A percentile compares a stretch with the other conserved stretches of the same genome.
These are phyloP conservation scores for Xylona heveae DNA, from an alignment of 495 filamentous ascomycete species.

Conservation along the genomic window DNA sequence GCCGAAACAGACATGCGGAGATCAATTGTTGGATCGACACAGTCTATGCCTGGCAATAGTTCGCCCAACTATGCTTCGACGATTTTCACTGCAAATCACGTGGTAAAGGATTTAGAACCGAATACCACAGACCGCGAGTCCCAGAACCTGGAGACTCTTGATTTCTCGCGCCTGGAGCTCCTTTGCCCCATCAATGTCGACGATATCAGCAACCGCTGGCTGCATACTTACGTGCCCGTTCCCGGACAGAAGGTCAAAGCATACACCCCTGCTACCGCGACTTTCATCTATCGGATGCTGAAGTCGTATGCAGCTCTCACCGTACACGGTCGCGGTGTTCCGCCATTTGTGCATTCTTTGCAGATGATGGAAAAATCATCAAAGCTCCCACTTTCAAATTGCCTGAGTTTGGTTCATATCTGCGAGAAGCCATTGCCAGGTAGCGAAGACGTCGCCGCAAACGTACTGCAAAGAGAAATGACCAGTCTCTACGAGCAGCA, in stretches of 20 bases:
- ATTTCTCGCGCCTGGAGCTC: slow-evolving; percentile 15
- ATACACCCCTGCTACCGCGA: slow-evolving; percentile 14
- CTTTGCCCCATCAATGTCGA: slow-evolving; percentile 21
- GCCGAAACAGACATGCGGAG: too few relatives aligned
- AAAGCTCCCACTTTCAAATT: slow-evolving; percentile 19
- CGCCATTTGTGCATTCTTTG: slow-evolving; percentile 20
- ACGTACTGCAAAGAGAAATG: slow-evolving; percentile 22
- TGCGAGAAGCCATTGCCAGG: slow-evolving; percentile 19
- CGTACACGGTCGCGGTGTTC: slow-evolving; percentile 17
- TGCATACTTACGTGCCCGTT: slow-evolving; percentile 21
- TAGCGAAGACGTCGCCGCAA: slow-evolving; percentile 15
- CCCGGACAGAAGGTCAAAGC: slow-evolving; percentile 19
- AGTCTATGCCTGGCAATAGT: background rate
- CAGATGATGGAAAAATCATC: slow-evolving; percentile 11
- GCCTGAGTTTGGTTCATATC: slow-evolving; percentile 21
- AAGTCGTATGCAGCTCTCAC: slow-evolving; percentile 20
- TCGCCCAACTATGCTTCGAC: background rate
- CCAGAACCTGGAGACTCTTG: slow-evolving; percentile 3
- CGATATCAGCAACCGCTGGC: slow-evolving; percentile 24
- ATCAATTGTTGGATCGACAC: too few relatives aligned
- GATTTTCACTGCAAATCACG: background rate
- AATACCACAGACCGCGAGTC: background rate
- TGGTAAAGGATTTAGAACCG: background rate
- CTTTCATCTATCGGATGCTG: slow-evolving; percentile 21
- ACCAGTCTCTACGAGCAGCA: slow-evolving; percentile 13